A percentile compares a stretch with the other conserved stretches of the same genome.
These are phyloP conservation scores for Hypoxylon fragiforme DNA, from an alignment of 495 filamentous ascomycete species.

Conservation along the genomic window DNA sequence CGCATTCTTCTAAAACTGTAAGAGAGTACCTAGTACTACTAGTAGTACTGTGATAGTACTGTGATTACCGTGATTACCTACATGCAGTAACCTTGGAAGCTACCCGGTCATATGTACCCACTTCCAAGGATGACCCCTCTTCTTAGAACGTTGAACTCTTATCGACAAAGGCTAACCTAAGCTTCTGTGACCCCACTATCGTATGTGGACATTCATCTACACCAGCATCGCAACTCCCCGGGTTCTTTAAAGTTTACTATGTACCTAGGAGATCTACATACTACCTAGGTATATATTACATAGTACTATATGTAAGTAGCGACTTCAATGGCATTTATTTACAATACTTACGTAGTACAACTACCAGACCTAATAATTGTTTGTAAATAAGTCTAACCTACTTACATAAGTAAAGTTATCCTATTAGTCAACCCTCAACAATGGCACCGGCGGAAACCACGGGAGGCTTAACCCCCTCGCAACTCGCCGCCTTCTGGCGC, in stretches of 20 bases:
- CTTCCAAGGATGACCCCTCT: no score
- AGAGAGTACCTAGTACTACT: no score
- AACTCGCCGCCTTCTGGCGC: constrained; percentile 70
- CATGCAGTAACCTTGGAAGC: no score
- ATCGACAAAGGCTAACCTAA: constrained; percentile 25
- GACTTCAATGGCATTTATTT: no score
- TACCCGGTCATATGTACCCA: no score
- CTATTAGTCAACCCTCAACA: not conserved
- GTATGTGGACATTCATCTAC: constrained; percentile 9
- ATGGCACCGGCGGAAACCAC: constrained; percentile 11
- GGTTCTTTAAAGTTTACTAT: not conserved
- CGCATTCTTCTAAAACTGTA: no score
- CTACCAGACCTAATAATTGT: no score
- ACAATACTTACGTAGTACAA: no score
- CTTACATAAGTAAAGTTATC: not conserved
- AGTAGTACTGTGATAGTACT: no score
- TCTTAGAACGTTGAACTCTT: constrained; percentile 10
- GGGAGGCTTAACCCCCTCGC: constrained; percentile 68
- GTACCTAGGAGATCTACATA: no score
- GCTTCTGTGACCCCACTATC: constrained; percentile 28
- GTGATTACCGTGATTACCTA: not conserved
- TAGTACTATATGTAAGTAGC: not conserved
- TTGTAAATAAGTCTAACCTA: not conserved
- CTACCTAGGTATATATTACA: not conserved
- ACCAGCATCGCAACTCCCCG: not conserved